phyloP scores from a whole-genome alignment of 768 basidiomycete genomes.

The Tulasnella sp. region DNA sequence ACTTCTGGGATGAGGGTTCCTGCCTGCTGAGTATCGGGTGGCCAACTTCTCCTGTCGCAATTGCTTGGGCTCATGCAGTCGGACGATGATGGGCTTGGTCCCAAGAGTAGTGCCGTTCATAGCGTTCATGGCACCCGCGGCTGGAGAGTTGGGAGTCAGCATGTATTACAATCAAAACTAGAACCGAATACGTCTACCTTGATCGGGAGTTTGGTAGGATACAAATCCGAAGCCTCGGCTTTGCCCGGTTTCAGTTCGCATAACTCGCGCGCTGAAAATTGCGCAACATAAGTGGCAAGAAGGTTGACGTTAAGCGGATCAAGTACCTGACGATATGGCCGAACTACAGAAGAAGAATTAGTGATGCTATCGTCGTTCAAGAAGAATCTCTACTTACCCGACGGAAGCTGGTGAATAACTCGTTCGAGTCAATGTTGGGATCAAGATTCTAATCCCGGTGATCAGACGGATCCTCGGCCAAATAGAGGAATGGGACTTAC shows the following conservation, averaged over 20 bases:
- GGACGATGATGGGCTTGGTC: slow-evolving; percentile 74
- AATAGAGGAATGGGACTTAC: slow-evolving; percentile 37
- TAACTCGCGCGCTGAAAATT: slow-evolving; percentile 72
- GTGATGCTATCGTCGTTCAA: background rate
- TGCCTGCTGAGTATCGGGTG: slow-evolving; percentile 57
- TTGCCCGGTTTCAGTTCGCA: slow-evolving; percentile 78
- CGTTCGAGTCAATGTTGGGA: slow-evolving; percentile 78
- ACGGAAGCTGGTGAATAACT: slow-evolving; percentile 76
- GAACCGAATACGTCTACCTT: slow-evolving; percentile 48
- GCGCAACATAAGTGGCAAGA: background rate
- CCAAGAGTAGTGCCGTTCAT: slow-evolving; percentile 78
- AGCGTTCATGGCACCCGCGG: slow-evolving; percentile 63
- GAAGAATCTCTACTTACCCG: slow-evolving; percentile 43
- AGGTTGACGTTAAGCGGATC: background rate
- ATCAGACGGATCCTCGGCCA: background rate
- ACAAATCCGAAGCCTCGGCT: slow-evolving; percentile 91
- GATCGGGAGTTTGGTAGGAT: slow-evolving; percentile 75
- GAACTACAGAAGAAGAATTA: slow-evolving; percentile 47
- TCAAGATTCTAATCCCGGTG: slow-evolving; percentile 64
- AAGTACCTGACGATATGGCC: slow-evolving; percentile 82
- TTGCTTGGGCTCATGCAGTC: slow-evolving; percentile 87
- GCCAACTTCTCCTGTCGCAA: slow-evolving; percentile 86
- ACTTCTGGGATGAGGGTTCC: slow-evolving; percentile 56
- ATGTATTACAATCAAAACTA: background rate
- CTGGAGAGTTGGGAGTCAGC: slow-evolving; percentile 40